Evolutionary conservation across 2,329 filamentous ascomycete species (phyloP).

Genomic region (Botryotinia convoluta): DNA sequence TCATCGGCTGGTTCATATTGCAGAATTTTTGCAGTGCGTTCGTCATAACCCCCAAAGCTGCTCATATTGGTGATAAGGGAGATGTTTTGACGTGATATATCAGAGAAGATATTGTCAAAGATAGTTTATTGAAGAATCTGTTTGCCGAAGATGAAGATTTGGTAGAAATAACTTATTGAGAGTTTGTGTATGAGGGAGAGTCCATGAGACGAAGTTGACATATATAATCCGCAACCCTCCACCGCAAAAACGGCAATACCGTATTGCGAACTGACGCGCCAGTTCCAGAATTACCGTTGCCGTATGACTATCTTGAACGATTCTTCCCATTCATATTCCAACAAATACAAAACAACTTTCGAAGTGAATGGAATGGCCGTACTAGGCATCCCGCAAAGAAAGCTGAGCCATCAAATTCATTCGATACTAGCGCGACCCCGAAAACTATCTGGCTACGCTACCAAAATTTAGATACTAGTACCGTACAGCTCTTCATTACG

Average conservation of each 20-base stretch:
- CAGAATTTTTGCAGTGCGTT: not conserved
- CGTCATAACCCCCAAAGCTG: not conserved
- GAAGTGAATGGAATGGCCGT: not conserved
- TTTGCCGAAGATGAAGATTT: not conserved
- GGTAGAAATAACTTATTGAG: not conserved
- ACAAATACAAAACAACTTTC: not conserved
- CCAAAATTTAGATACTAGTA: not conserved
- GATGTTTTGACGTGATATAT: too few species aligned
- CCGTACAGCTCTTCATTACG: not conserved
- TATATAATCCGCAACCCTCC: not conserved
- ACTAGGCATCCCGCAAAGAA: not conserved
- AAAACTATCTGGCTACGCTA: not conserved
- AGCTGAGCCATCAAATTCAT: not conserved
- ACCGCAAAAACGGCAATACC: rapidly evolving
- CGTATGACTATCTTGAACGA: not conserved
- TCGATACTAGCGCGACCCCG: not conserved
- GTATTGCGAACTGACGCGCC: not conserved
- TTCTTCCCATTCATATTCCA: not conserved
- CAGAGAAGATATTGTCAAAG: not conserved
- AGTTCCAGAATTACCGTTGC: not conserved
- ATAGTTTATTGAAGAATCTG: not conserved
- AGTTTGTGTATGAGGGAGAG: not conserved
- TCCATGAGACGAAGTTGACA: not conserved
- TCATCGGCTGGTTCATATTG: not conserved
- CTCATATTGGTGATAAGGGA: not conserved